Percentiles rank a stretch among this genome's conserved stretches.
Conservation (phyloP, 2,329 filamentous ascomycete genomes). For the Aspergillus ruber region DNA sequence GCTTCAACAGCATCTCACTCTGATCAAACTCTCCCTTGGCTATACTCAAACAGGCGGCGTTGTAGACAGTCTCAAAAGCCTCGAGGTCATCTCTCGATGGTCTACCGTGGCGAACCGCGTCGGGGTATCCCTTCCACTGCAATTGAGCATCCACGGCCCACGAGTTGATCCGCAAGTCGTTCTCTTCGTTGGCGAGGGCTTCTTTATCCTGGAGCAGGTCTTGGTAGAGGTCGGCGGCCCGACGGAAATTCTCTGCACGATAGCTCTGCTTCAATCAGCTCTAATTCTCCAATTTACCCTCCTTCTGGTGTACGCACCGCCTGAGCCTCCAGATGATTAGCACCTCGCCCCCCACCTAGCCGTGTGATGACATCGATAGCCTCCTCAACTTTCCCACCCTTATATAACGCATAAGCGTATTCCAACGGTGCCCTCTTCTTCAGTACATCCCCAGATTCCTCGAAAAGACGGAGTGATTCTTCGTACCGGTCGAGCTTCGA, state of each 20-base stretch:
- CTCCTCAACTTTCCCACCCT: constrained; percentile 49
- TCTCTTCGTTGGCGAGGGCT: constrained; percentile 45
- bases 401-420: constrained; percentile 60
- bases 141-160: constrained; percentile 57
- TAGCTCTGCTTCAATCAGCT: constrained; percentile 35
- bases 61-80: constrained; percentile 60
- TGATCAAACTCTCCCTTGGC: constrained; percentile 54
- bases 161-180: constrained; percentile 57
- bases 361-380: constrained; percentile 47
- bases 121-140: constrained; percentile 51
- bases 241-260: constrained; percentile 54
- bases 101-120: constrained; percentile 47
- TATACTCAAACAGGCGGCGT: constrained; percentile 58
- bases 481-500: constrained; percentile 59
- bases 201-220: constrained; percentile 39
- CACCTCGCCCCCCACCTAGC: constrained; percentile 41
- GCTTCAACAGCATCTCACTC: constrained; percentile 52
- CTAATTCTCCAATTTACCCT: not conserved
- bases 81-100: constrained; percentile 55
- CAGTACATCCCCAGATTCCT: constrained; percentile 47
- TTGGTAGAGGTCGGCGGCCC: constrained; percentile 50
- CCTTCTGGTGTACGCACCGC: constrained; percentile 37
- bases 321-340: constrained; percentile 57
- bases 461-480: constrained; percentile 52
- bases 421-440: constrained; percentile 53